These are phyloP conservation scores for Graphilbum ipis-grandicollis DNA, from an alignment of 2,329 filamentous ascomycete species.

Conservation along the genomic window DNA sequence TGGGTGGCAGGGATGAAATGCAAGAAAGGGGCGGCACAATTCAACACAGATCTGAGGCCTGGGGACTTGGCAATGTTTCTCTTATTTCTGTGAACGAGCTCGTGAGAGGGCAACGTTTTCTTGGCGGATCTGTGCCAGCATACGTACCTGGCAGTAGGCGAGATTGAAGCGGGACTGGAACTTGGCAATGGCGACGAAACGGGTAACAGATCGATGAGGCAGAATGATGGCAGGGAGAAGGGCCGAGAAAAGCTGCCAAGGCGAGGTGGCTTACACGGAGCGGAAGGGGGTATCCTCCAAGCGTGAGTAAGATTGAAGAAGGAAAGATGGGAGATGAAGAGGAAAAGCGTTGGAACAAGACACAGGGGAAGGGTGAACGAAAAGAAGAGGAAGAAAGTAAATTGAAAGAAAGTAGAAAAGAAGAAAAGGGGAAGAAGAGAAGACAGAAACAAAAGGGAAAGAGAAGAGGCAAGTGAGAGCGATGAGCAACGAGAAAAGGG, in stretches of 20 bases:
- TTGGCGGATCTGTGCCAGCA: no score
- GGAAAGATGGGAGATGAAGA: neutral
- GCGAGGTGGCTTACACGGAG: no score
- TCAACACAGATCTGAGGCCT: neutral
- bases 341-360: neutral
- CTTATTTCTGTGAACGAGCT: conserved; percentile 1
- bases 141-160: conserved; percentile 7
- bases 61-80: neutral
- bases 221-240: no score
- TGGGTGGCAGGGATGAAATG: no score
- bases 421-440: neutral
- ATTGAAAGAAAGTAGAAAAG: neutral
- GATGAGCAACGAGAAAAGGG: no score
- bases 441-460: neutral
- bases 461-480: neutral
- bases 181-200: neutral
- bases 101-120: conserved; percentile 3
- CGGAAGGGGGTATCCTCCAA: no score
- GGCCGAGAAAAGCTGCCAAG: no score
- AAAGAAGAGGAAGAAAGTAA: neutral
- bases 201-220: neutral
- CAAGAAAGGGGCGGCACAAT: no score
- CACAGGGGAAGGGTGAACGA: neutral
- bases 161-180: neutral
- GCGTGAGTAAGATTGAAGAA: no score